phyloP scores from a whole-genome alignment of 345 rosid species.

The Viola odorata region DNA sequence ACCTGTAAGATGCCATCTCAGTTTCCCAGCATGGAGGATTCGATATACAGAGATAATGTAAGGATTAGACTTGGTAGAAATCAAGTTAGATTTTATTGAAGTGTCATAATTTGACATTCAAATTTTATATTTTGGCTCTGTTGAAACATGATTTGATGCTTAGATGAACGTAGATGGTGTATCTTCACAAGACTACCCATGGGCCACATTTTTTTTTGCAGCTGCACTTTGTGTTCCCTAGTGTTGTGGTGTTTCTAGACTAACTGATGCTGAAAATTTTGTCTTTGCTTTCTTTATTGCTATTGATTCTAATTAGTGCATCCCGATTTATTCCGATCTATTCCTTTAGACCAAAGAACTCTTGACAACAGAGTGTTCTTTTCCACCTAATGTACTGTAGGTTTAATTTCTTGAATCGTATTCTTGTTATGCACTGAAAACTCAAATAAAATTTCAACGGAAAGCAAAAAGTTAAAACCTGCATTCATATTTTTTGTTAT shows the following conservation, averaged over 20 bases:
- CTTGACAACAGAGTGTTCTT: too few species aligned
- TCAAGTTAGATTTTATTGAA: slow-evolving; percentile 6
- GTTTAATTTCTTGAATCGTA: too few species aligned
- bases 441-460: too few species aligned
- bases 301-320: too few species aligned
- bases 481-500: too few species aligned
- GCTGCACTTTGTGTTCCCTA: neutral
- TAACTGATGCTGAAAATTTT: slow-evolving; percentile 6
- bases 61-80: slow-evolving; percentile 16
- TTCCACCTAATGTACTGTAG: too few species aligned
- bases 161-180: neutral
- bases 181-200: neutral
- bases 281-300: too few species aligned
- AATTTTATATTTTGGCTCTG: neutral
- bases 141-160: neutral
- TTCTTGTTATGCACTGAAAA: too few species aligned
- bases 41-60: slow-evolving; percentile 85
- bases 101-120: neutral
- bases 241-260: slow-evolving; percentile 2
- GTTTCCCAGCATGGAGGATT: slow-evolving; percentile 95
- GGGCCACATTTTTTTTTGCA: neutral
- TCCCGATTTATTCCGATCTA: too few species aligned
- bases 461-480: too few species aligned
- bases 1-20: slow-evolving; percentile 77
- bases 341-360: too few species aligned